Evolutionary conservation across 345 rosid species (phyloP), one percentile per base, ranked within the genome.

Genomic region (Aegle marmelos): DNA sequence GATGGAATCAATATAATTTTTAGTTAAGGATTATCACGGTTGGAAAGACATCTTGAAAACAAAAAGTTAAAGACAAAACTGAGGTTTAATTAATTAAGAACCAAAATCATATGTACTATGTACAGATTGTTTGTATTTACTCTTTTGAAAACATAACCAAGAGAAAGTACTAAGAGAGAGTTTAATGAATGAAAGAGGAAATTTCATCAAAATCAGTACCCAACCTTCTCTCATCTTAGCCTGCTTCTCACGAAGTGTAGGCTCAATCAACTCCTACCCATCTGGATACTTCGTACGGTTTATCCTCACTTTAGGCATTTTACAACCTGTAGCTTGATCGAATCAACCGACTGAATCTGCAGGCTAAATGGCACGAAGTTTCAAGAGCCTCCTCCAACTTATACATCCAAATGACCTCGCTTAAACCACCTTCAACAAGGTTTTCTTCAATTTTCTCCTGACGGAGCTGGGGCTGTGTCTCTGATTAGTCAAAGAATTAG

Each of bases 191-290:
- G 21, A 50, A 17, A 50, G 21, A 50, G 56, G 19, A 50, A 17
- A 53, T 5, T 53, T 4, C 22, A 53, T 53, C 2, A 53, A 22
- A 53, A 53, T 53, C 6, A 53, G 57, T 53, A 53, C 7, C 7
- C 6, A 75, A 91, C 98, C 95, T 88, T 94, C 97, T 85, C 94
- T 86, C 64, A 25, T 60, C 64, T 27, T n/a, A 11, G 28, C 64
- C 0, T n/a, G 16, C 8, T 25, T n/a, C 28, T 60, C 30, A 60
- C 5, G 19, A 60, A 60, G 28, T 0, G 28, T 60, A 24, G 64
- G 64, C 85, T 90, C 97, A 10, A 91, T 91, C 81, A 92, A 83
- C 73, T 94, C 92, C 94, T 93, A 94, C 9, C 95, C 97, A 79
- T 91, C 91, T 48, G 93, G 97, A 75, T 88, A 89, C 64, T 85